Base-by-base conservation (phyloP, 2,329 filamentous ascomycete species). In the Arachnopeziza araneosa region DNA sequence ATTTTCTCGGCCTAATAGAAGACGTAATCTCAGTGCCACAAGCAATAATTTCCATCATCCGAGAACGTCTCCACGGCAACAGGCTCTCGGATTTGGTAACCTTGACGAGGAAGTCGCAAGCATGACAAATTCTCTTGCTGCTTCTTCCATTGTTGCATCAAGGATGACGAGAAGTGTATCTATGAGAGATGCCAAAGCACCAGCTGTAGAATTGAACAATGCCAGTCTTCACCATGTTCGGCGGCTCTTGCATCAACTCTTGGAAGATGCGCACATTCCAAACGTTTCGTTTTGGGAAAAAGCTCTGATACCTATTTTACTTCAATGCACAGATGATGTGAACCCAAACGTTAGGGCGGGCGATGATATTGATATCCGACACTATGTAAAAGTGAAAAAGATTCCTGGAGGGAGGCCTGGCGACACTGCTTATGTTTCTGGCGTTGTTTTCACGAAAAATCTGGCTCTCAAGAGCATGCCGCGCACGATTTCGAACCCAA, bases 301-400 rank as follows among this genome's bases (percentile, higher is more conserved):
- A 66, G 91, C 93, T 0, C 79, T 99, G 14, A 83, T 97, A 55
- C 95, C 95, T 0, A 96, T 99, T 56, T 80, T 99, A 22, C 79
- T 97, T 23, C 89, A 89, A 67, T 95, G 93, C 64, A 96, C 93
- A 0, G 92, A 97, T 66, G 95, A 98, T 70, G 93, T 99, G 2
- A 89, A 96, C 64, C 95, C 95, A 1, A 90, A 98, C 72, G 90
- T 97, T 52, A 88, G 92, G 59, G 84, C 85, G 58, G 93, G 92
- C 26, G 95, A 99, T 73, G 90, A 95, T 71, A 98, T 99, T 81
- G 95, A 99, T 72, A 95, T 99, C 61, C 85, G 95, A 2, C 93
- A 98, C 72, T 99, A 97, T 70, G 91, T 99, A 64, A 99, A 99
- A 72, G 77, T 99, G 30, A 99, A 99, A 73, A 96, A 96, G 72